phyloP scores from a whole-genome alignment of 2,329 filamentous ascomycete genomes.

The Beauveria varroae region DNA sequence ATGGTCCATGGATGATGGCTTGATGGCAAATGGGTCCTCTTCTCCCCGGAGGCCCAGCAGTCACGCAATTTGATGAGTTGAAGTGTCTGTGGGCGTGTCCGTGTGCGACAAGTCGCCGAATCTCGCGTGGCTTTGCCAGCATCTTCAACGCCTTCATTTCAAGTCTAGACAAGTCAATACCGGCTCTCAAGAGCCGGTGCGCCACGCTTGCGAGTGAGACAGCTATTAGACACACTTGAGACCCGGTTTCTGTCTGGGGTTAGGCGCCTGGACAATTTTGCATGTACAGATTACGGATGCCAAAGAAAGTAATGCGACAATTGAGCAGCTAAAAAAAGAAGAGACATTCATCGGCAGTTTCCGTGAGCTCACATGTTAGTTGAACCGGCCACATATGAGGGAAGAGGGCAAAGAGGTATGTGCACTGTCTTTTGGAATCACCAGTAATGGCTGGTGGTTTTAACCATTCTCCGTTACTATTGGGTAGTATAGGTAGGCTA shows the following conservation, averaged over 20 bases:
- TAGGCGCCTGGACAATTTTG: not conserved
- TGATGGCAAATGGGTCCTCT: not conserved
- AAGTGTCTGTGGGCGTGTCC: not conserved
- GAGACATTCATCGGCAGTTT: too few relatives aligned
- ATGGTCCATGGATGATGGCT: not conserved
- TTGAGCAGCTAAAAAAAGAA: too few relatives aligned
- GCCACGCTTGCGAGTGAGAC: not conserved
- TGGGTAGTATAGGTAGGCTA: too few relatives aligned
- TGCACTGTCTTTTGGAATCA: too few relatives aligned
- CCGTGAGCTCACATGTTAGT: too few relatives aligned
- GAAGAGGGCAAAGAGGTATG: too few relatives aligned
- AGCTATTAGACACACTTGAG: slow-evolving; percentile 1
- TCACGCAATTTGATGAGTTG: not conserved
- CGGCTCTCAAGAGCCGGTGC: not conserved
- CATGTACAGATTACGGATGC: not conserved
- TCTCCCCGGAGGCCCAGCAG: too few relatives aligned
- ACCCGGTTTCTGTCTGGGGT: not conserved
- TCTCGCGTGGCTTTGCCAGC: not conserved
- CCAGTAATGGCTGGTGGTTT: too few relatives aligned
- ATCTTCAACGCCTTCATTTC: not conserved
- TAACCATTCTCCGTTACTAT: too few relatives aligned
- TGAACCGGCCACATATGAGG: too few relatives aligned
- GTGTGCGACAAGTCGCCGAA: not conserved
- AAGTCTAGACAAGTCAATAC: not conserved
- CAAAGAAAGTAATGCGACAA: too few relatives aligned